phyloP scores from a whole-genome alignment of 139 green algal genomes.

The Dunaliella primolecta region DNA sequence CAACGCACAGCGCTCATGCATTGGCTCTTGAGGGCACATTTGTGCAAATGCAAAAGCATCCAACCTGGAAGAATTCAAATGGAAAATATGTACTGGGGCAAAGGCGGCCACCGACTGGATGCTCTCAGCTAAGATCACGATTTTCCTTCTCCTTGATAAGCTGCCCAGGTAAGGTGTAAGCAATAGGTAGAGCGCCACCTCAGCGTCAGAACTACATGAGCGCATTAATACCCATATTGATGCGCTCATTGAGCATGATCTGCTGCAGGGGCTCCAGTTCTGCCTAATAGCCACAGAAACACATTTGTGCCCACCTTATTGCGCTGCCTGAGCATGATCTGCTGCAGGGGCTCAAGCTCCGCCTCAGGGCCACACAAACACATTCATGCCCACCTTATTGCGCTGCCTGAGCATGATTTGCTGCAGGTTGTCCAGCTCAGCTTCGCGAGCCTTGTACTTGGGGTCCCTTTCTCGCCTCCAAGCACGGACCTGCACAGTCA shows the following conservation, averaged over 20 bases:
- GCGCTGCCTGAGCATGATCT: conserved; percentile 11
- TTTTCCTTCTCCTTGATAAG: too few relatives aligned
- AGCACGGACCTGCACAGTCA: conserved; percentile 30
- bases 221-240: background rate
- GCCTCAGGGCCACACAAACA: too few relatives aligned
- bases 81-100: too few relatives aligned
- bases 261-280: conserved; percentile 32
- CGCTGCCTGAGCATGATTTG: conserved; percentile 25
- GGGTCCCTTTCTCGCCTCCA: conserved; percentile 38
- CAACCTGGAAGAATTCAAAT: too few relatives aligned
- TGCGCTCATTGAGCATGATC: conserved; percentile 24
- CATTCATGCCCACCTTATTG: conserved; percentile 1
- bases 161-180: too few relatives aligned
- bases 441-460: conserved; percentile 28
- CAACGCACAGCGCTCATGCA: too few relatives aligned
- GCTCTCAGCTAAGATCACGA: too few relatives aligned
- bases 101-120: too few relatives aligned
- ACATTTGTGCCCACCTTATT: background rate
- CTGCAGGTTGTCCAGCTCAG: conserved; percentile 35
- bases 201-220: too few relatives aligned
- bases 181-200: background rate
- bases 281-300: too few relatives aligned
- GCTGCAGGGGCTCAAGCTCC: background rate
- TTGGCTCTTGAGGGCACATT: too few relatives aligned
- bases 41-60: too few relatives aligned